Base-by-base conservation (phyloP, 2,329 filamentous ascomycete genomes). In the Stachybotrys elegans region DNA sequence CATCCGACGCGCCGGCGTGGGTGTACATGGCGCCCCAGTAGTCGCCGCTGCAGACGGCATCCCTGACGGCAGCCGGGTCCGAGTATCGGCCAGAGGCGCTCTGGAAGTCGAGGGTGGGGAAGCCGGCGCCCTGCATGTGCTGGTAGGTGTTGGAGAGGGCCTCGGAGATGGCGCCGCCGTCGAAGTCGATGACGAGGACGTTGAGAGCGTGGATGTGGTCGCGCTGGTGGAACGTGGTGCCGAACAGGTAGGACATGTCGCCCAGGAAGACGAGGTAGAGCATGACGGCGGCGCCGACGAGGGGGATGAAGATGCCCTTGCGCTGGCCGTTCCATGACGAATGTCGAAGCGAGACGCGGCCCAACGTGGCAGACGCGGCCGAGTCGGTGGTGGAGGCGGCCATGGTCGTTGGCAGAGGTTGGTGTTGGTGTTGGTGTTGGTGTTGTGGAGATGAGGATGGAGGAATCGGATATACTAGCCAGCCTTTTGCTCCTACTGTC, bases 1-100 rank as follows among this genome's bases (percentile, higher is more conserved):
- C 56, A 2, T 49, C 43, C 2, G 66, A 65, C 2, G 66, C 59
- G 3, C 57, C 61, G 6, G 52, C 37, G 21, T 55, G 49, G 14
- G 58, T 54, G 27, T 65, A 65, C 6, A 69, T 42, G 3, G 63
- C 65, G 3, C 51, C 67, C 67, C 67, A 70, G 46, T 66, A 67
- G 22, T 57, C 47, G 0, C 51, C 53, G 12, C 58, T 50, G 45
- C 68, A 70, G 19, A 70, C 63, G 1, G 57, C 56, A n/a, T 60
- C 48, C 27, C 50, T 51, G 4, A 69, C 43, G 22, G 58, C 50
- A 2, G 43, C 52, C 0, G 57, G 41, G 1, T 51, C 49, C 0
- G 60, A 47, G 40, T 57, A 68, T n/a, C 62, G 40, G 1, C 47
- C 43, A n/a, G n/a, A n/a, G 6, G 46, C 25, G 0, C 52, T 42